Conservation (phyloP, 352 stramenopile species). For the Pythium oligandrum region DNA sequence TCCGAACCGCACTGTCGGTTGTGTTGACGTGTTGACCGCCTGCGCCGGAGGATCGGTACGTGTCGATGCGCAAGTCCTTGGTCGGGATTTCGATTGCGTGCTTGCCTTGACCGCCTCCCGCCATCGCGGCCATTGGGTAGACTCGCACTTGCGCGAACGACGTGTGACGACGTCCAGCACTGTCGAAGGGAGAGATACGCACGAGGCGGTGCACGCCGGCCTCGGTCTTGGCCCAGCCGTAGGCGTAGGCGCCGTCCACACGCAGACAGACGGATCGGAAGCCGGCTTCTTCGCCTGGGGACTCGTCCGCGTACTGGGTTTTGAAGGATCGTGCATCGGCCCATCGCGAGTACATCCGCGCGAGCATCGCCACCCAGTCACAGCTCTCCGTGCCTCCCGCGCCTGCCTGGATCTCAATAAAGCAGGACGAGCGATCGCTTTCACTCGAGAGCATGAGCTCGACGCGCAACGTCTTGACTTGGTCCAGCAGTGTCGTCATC, state of each 20-base stretch:
- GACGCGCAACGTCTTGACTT: constrained; percentile 50
- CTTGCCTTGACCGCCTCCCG: constrained; percentile 12
- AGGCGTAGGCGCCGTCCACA: constrained; percentile 75
- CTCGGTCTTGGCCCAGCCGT: constrained; percentile 92
- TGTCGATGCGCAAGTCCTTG: constrained; percentile 92
- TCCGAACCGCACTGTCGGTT: constrained; percentile 94
- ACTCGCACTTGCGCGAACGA: constrained; percentile 91
- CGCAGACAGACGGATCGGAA: constrained; percentile 59
- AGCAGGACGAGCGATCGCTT: constrained; percentile 60
- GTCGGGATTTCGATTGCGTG: constrained; percentile 50
- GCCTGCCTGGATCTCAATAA: constrained; percentile 78
- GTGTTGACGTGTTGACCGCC: constrained; percentile 98
- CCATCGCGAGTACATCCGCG: constrained; percentile 93
- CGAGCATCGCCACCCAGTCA: constrained; percentile 95
- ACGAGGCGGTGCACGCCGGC: constrained; percentile 95
- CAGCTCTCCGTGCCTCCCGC: constrained; percentile 93
- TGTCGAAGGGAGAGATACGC: constrained; percentile 94
- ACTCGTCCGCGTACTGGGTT: constrained; percentile 88
- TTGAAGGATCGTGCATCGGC: constrained; percentile 31
- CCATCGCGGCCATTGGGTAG: constrained; percentile 50
- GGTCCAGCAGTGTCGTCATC: constrained; percentile 30
- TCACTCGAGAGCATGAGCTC: constrained; percentile 56
- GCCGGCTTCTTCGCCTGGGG: constrained; percentile 65
- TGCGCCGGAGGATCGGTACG: constrained; percentile 89
- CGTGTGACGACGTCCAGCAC: constrained; percentile 89